These are phyloP conservation scores for Populus hybrid DNA, from an alignment of 441 rosid species.

Conservation along the genomic window DNA sequence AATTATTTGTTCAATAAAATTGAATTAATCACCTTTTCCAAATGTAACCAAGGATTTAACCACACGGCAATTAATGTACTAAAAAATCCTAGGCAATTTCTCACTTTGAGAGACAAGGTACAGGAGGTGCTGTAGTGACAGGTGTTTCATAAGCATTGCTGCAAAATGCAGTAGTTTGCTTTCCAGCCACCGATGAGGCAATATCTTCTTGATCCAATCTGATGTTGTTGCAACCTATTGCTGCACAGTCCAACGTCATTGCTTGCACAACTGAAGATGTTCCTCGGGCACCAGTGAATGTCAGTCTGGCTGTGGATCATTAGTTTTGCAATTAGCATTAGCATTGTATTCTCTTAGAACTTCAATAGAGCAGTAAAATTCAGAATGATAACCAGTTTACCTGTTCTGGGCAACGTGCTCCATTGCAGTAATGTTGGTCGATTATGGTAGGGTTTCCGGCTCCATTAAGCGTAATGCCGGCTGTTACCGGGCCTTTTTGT, in stretches of 20 bases:
- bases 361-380: too few species aligned
- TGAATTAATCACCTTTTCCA: too few species aligned
- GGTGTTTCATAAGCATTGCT: constrained; percentile 28
- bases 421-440: constrained; percentile 28
- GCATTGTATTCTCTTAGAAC: too few species aligned
- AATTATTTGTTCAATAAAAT: too few species aligned
- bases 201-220: constrained; percentile 20
- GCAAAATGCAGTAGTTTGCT: constrained; percentile 13
- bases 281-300: constrained; percentile 24
- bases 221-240: constrained; percentile 29
- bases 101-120: constrained; percentile 19
- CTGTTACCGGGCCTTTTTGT: too few species aligned
- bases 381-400: background rate
- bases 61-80: too few species aligned
- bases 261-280: constrained; percentile 24
- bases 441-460: constrained; percentile 29
- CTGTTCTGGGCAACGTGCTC: background rate
- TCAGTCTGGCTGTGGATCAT: constrained; percentile 9
- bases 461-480: constrained; percentile 17
- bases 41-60: too few species aligned
- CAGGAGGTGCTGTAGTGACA: constrained; percentile 10
- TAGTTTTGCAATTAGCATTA: too few species aligned
- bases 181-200: constrained; percentile 11
- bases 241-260: constrained; percentile 30
- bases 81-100: background rate